phyloP scores from a whole-genome alignment of 768 basidiomycete genomes.

The Macrolepiota fuliginosa region DNA sequence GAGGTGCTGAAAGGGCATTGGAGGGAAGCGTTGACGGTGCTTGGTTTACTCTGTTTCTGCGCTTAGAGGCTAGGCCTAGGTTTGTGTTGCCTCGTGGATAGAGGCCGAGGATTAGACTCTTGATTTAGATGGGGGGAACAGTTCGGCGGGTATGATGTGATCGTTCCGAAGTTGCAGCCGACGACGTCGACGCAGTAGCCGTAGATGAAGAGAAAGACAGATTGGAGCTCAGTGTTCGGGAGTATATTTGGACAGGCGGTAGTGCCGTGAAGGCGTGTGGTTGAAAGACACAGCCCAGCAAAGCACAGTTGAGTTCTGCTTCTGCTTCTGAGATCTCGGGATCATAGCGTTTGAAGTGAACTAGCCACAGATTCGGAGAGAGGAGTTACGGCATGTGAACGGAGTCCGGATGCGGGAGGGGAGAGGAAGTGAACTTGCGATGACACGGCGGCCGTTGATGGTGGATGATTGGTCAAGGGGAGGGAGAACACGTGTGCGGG shows the following conservation, averaged over 20 bases:
- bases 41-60: neutral
- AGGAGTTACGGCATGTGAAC: neutral
- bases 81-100: neutral
- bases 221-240: neutral
- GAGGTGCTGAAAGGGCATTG: neutral
- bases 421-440: neutral
- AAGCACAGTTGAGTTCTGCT: neutral
- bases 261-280: neutral
- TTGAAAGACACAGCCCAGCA: no score
- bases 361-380: slow-evolving; percentile 1
- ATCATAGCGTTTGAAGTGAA: neutral
- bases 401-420: neutral
- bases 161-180: neutral
- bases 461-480: slow-evolving; percentile 10
- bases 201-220: no score
- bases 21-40: neutral
- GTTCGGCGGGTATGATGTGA: neutral
- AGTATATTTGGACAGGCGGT: neutral
- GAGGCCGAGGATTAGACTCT: neutral
- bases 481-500: neutral
- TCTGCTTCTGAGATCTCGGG: slow-evolving; percentile 8
- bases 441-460: slow-evolving; percentile 9
- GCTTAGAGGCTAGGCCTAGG: neutral
- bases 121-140: neutral
- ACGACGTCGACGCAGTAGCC: neutral